phyloP scores from a whole-genome alignment of 2,329 filamentous ascomycete genomes.

The Fusarium sp. region DNA sequence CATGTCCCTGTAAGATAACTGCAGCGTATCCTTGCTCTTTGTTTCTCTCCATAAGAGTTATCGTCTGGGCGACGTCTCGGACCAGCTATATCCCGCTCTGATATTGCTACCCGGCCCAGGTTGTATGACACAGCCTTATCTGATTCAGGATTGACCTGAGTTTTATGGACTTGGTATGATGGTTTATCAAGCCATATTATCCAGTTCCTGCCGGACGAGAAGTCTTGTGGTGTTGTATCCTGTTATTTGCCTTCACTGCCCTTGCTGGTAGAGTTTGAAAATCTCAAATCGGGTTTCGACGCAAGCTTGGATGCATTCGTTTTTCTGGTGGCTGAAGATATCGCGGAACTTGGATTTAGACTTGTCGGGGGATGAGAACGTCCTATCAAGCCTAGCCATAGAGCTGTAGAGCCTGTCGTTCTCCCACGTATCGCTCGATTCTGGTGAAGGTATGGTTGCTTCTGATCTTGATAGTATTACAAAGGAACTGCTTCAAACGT shows the following conservation, averaged over 20 bases:
- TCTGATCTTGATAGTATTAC: neutral
- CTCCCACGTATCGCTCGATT: neutral
- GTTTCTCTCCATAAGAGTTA: neutral
- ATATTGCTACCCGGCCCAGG: neutral
- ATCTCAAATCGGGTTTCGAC: too few species aligned
- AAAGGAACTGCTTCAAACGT: neutral
- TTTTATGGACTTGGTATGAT: too few species aligned
- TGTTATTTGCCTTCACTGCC: neutral
- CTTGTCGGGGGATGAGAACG: neutral
- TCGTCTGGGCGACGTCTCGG: neutral
- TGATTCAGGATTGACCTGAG: neutral
- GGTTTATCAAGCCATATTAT: neutral
- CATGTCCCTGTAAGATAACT: neutral
- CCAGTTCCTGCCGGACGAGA: neutral
- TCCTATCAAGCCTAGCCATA: neutral
- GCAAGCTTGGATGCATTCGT: neutral
- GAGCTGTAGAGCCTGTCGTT: neutral
- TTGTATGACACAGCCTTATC: neutral
- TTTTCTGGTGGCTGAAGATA: too few species aligned
- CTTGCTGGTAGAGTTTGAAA: neutral
- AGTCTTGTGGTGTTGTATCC: neutral
- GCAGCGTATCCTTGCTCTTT: neutral
- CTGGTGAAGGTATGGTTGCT: neutral
- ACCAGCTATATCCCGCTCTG: neutral
- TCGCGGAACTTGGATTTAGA: fast-evolving